These are phyloP conservation scores for Populus tomentosa DNA, from an alignment of 441 rosid genomes.

Conservation along the genomic window DNA sequence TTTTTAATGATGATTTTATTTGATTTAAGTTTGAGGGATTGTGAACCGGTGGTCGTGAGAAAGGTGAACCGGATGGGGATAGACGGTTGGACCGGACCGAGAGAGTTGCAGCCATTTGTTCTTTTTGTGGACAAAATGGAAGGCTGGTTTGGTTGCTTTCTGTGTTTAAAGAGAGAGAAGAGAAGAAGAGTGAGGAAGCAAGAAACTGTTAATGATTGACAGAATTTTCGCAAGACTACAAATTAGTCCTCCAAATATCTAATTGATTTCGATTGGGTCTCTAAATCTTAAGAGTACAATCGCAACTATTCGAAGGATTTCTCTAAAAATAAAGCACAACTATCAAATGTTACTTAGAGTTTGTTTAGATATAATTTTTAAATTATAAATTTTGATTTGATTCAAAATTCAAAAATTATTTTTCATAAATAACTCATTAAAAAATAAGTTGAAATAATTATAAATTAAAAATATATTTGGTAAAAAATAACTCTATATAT, in stretches of 20 bases:
- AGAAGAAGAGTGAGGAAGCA: neutral
- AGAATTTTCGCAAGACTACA: neutral
- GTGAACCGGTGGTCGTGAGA: conserved; percentile 14
- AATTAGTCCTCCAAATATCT: neutral
- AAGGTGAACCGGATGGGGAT: conserved; percentile 27
- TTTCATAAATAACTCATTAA: too few species aligned
- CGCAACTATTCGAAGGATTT: neutral
- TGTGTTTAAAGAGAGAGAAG: neutral
- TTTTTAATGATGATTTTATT: conserved; percentile 24
- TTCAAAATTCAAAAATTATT: too few species aligned
- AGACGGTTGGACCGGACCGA: conserved; percentile 66
- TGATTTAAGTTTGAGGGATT: neutral
- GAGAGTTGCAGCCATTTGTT: conserved; percentile 61
- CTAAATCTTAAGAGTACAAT: neutral
- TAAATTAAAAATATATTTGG: too few species aligned
- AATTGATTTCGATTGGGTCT: neutral
- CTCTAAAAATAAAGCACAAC: neutral
- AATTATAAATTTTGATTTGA: too few species aligned
- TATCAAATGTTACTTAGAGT: neutral
- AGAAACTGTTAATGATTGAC: neutral
- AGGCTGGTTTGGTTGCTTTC: neutral
- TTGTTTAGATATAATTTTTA: too few species aligned
- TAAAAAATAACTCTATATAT: too few species aligned
- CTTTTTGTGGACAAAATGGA: conserved; percentile 27
- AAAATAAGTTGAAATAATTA: too few species aligned